Conservation (phyloP, 2,329 filamentous ascomycete genomes). For the Hymenoscyphus salicellus region DNA sequence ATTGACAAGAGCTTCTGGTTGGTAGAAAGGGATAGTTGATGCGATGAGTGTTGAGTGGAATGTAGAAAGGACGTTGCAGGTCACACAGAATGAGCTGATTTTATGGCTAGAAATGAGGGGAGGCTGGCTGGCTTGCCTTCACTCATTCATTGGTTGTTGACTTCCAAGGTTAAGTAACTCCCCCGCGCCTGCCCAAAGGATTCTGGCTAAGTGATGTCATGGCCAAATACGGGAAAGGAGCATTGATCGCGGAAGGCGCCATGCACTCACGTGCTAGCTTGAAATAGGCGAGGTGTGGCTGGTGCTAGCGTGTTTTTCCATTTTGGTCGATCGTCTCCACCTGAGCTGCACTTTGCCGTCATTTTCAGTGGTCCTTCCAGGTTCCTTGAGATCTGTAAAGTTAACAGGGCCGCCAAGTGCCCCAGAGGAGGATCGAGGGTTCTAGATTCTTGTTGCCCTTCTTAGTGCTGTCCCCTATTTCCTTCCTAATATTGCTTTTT, state of each 20-base stretch:
- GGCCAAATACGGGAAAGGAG: not conserved
- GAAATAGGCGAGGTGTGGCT: not conserved
- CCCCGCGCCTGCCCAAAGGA: not conserved
- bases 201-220: not conserved
- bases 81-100: slow-evolving; percentile 6
- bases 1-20: too few relatives aligned
- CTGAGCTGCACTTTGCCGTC: not conserved
- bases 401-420: not conserved
- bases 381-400: not conserved
- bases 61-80: not conserved
- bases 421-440: not conserved
- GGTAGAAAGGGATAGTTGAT: too few relatives aligned
- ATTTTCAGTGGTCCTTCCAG: not conserved
- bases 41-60: too few relatives aligned
- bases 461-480: not conserved
- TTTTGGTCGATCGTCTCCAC: not conserved
- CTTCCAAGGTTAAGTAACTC: not conserved
- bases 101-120: slow-evolving; percentile 5
- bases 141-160: not conserved
- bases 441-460: not conserved
- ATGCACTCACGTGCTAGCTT: not conserved
- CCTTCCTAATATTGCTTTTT: not conserved
- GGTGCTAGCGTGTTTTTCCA: not conserved
- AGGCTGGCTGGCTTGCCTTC: not conserved
- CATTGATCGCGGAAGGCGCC: not conserved